Evolutionary conservation across 306 rosid species (phyloP).

Genomic region (Rubus parviflorus): DNA sequence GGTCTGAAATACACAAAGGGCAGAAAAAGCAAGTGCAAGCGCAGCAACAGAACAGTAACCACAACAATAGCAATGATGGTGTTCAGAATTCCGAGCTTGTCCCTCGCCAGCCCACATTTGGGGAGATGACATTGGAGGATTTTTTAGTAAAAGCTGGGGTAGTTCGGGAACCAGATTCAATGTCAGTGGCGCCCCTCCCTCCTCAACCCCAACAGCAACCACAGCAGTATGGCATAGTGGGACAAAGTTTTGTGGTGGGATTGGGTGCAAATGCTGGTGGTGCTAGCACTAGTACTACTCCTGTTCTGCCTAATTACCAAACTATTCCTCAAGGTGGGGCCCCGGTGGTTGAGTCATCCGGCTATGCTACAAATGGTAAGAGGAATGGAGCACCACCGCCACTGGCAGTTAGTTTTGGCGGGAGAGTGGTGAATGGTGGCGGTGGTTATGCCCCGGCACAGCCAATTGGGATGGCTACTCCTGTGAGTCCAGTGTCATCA

Average conservation of each 20-base stretch:
- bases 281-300: slow-evolving; percentile 14
- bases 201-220: slow-evolving; percentile 27
- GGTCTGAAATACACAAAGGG: slow-evolving; percentile 77
- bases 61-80: slow-evolving; percentile 5
- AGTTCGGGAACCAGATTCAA: slow-evolving; percentile 47
- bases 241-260: slow-evolving; percentile 33
- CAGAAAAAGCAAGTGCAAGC: slow-evolving; percentile 23
- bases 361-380: slow-evolving; percentile 47
- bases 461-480: slow-evolving; percentile 42
- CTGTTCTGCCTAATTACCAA: slow-evolving; percentile 39
- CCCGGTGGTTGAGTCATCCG: slow-evolving; percentile 44
- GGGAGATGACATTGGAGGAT: slow-evolving; percentile 95
- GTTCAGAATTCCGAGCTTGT: slow-evolving; percentile 49
- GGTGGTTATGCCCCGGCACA: slow-evolving; percentile 46
- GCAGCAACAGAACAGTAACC: slow-evolving; percentile 21
- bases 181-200: slow-evolving; percentile 10
- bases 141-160: slow-evolving; percentile 88
- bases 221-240: slow-evolving; percentile 41
- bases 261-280: slow-evolving; percentile 25
- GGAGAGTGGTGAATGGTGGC: slow-evolving; percentile 57
- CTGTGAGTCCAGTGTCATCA: slow-evolving; percentile 66
- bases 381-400: slow-evolving; percentile 39
- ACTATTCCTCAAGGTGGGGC: slow-evolving; percentile 39
- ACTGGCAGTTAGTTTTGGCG: slow-evolving; percentile 47
- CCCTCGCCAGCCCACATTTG: slow-evolving; percentile 77